Evolutionary conservation across 2,329 filamentous ascomycete species (phyloP), one percentile per base, ranked within the genome.

Genomic region (Colletotrichum sp.): DNA sequence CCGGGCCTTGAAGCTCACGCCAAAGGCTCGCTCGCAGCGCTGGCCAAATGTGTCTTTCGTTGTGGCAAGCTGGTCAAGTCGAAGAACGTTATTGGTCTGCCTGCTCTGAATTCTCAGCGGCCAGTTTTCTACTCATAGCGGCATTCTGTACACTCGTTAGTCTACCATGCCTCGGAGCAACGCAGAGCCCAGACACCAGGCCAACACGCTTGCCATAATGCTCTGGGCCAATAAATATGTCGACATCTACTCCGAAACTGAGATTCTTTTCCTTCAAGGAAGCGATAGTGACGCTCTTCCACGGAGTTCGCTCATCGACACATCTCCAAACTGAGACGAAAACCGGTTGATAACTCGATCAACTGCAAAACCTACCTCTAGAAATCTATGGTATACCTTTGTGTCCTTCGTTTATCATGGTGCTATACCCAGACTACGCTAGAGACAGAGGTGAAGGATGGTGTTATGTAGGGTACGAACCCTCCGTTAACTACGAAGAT

Each of bases 211-310:
- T 44, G 39, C 5, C 5, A 44, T 13, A 10, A 22, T 13, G 6
- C 0, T 13, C n/a, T 48, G 1, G 44, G n/a, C 18, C 34, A 8
- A 2, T 48, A 22, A 3, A 13, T 13, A 12, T 48, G n/a, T 22
- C 9, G 6, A 0, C 1, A 4, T 48, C 6, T 13, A 48, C 3
- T n/a, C n/a, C 18, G 6, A 13, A 22, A 48, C 10, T 13, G 10
- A 22, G 3, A 22, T 3, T 22, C 6, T 7, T 13, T 48, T 48
- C 10, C 44, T 48, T 22, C 10, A 48, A 7, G n/a, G 5, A 48
- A 48, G 6, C 9, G 44, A 48, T n/a, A 6, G 44, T 6, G 44
- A 48, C n/a, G 44, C 4, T 48, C n/a, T 13, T 22, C 6, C 5
- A 22, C 18, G 44, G 0, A 13, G 4, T 22, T 22, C 10, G n/a